These are phyloP conservation scores for Sphaerostilbella broomeana DNA, from an alignment of 2,329 filamentous ascomycete species.

Conservation along the genomic window DNA sequence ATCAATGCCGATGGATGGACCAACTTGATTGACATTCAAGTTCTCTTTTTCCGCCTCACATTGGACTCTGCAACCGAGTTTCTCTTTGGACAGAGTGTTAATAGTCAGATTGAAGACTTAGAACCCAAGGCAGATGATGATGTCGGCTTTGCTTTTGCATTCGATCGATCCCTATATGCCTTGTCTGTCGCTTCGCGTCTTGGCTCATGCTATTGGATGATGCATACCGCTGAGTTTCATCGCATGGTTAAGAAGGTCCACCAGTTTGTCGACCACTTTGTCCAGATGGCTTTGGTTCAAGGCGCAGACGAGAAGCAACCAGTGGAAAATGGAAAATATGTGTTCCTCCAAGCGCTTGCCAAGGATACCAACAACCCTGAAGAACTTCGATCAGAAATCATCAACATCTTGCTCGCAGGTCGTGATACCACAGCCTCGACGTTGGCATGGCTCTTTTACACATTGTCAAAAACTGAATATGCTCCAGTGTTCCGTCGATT, in stretches of 20 bases:
- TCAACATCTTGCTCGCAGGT: slow-evolving; percentile 41
- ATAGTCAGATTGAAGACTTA: slow-evolving; percentile 32
- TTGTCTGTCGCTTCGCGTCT: slow-evolving; percentile 46
- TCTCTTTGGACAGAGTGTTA: slow-evolving; percentile 52
- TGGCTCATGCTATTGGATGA: slow-evolving; percentile 38
- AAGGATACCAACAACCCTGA: slow-evolving; percentile 26
- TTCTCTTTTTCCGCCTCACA: slow-evolving; percentile 42
- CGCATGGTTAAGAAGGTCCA: slow-evolving; percentile 61
- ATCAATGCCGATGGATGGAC: slow-evolving; percentile 30
- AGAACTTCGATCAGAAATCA: slow-evolving; percentile 24
- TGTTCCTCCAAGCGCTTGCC: slow-evolving; percentile 27
- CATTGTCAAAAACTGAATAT: slow-evolving; percentile 31
- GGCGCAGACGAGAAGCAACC: slow-evolving; percentile 13
- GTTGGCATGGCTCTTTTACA: slow-evolving; percentile 41
- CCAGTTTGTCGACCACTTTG: slow-evolving; percentile 61
- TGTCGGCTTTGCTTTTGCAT: slow-evolving; percentile 27
- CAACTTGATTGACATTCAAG: slow-evolving; percentile 35
- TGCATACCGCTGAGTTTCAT: slow-evolving; percentile 50
- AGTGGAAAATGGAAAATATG: slow-evolving; percentile 18
- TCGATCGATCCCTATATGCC: slow-evolving; percentile 34
- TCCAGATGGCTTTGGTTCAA: slow-evolving; percentile 47
- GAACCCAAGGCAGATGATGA: slow-evolving; percentile 20
- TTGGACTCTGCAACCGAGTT: slow-evolving; percentile 47
- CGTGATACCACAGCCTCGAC: slow-evolving; percentile 49
- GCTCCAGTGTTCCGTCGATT: slow-evolving; percentile 36